Conservation (phyloP, 176 grass and related monocot species). For the Musa troglodytarum region DNA sequence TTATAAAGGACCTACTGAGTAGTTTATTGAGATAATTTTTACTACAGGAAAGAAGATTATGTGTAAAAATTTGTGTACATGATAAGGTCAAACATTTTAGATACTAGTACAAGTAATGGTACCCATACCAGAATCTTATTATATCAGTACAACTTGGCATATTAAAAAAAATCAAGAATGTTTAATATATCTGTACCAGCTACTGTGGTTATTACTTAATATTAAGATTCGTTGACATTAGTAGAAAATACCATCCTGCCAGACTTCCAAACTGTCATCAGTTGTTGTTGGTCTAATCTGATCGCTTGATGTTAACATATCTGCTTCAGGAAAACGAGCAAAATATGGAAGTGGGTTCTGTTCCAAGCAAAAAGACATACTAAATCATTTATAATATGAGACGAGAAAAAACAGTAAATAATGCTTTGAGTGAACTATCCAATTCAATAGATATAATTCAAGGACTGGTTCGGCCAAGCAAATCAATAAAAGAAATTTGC, state of each 20-base stretch:
- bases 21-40: too few species aligned
- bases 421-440: neutral
- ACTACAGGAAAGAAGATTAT: too few species aligned
- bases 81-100: too few species aligned
- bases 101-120: too few species aligned
- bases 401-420: neutral
- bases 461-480: neutral
- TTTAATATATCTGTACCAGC: too few species aligned
- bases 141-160: too few species aligned
- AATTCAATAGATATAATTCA: neutral
- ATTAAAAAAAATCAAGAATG: too few species aligned
- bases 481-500: neutral
- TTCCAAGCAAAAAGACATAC: constrained; percentile 20
- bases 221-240: neutral
- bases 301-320: constrained; percentile 90
- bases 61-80: too few species aligned
- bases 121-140: too few species aligned
- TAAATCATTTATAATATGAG: neutral
- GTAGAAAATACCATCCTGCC: constrained; percentile 60
- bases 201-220: too few species aligned
- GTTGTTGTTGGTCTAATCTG: constrained; percentile 87
- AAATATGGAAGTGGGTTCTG: constrained; percentile 81
- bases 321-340: constrained; percentile 68
- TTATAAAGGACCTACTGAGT: too few species aligned
- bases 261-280: constrained; percentile 83